These are phyloP conservation scores for Elsinoe arachidis DNA, from an alignment of 2,329 filamentous ascomycete genomes.

Conservation along the genomic window DNA sequence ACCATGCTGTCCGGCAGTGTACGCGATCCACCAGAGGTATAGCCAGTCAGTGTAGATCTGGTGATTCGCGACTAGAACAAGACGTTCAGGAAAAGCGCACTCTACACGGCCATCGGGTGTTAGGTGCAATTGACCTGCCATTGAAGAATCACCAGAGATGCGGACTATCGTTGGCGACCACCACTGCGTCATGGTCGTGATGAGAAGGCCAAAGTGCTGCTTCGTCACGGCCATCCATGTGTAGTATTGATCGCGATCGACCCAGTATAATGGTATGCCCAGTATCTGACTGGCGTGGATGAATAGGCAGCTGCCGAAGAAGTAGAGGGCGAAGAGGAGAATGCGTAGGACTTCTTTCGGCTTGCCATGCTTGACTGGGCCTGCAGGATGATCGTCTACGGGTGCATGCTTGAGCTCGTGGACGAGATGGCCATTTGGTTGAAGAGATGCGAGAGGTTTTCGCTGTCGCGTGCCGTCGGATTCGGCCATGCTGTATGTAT, in stretches of 20 bases:
- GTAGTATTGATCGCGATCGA: conserved; percentile 69
- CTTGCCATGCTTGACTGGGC: conserved; percentile 35
- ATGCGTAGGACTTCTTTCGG: conserved; percentile 36
- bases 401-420: not conserved
- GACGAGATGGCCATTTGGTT: not conserved
- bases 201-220: conserved; percentile 66
- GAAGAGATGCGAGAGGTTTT: conserved; percentile 16
- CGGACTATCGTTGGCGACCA: conserved; percentile 78
- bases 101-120: conserved; percentile 64
- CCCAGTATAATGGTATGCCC: conserved; percentile 62
- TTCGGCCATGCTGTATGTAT: not conserved
- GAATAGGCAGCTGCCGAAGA: conserved; percentile 35
- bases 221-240: conserved; percentile 83
- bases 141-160: conserved; percentile 74
- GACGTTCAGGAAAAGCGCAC: conserved; percentile 70
- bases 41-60: conserved; percentile 89
- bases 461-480: conserved; percentile 21
- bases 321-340: conserved; percentile 38
- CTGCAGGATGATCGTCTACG: conserved; percentile 22
- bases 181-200: conserved; percentile 72
- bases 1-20: conserved; percentile 74
- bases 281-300: conserved; percentile 60
- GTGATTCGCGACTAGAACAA: conserved; percentile 81
- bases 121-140: conserved; percentile 63
- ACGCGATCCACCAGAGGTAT: conserved; percentile 91